Evolutionary conservation across 148 eudicot genomes (phyloP), one percentile per base, ranked within the genome.

Genomic region (Talinum fruticosum): DNA sequence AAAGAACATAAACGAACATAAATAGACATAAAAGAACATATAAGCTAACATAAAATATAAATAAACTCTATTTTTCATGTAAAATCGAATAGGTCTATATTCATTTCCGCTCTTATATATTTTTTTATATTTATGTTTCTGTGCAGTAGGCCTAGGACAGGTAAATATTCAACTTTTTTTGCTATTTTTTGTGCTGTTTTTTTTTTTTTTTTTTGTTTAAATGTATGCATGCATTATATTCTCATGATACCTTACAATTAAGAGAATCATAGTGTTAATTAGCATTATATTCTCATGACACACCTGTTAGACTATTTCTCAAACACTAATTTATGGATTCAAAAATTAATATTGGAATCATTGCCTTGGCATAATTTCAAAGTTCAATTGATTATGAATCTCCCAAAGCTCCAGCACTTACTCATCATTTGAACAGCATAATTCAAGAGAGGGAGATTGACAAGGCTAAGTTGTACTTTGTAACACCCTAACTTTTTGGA

Each of bases 91-190:
- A n/a, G n/a, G n/a, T n/a, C n/a, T n/a, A n/a, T n/a, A n/a, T n/a
- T n/a, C n/a, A n/a, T n/a, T n/a, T n/a, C n/a, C n/a, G n/a, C n/a
- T n/a, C n/a, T n/a, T n/a, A n/a, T n/a, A n/a, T n/a, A n/a, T n/a
- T n/a, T n/a, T n/a, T n/a, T n/a, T n/a, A n/a, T n/a, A n/a, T n/a
- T n/a, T n/a, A n/a, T n/a, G 98, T 87, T 78, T 95, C 5, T 95
- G 98, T 79, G 98, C 98, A 45, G 98, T 91, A 10, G 98, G 98
- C 32, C 89, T 97, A 74, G 98, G 98, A 53, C 98, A 92, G 98
- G 98, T 95, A 87, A 37, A 38, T 35, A 32, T 45, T 68, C 8
- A 2, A 23, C 18, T 19, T 24, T 49, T 30, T 64, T 23, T 68
- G 1, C 23, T 15, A 44, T n/a, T 4, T 15, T 38, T 12, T 6